A percentile compares a stretch with the other conserved stretches of the same genome.
These are phyloP conservation scores for Ganoderma sinense DNA, from an alignment of 1,284 basidiomycete species.

Conservation along the genomic window DNA sequence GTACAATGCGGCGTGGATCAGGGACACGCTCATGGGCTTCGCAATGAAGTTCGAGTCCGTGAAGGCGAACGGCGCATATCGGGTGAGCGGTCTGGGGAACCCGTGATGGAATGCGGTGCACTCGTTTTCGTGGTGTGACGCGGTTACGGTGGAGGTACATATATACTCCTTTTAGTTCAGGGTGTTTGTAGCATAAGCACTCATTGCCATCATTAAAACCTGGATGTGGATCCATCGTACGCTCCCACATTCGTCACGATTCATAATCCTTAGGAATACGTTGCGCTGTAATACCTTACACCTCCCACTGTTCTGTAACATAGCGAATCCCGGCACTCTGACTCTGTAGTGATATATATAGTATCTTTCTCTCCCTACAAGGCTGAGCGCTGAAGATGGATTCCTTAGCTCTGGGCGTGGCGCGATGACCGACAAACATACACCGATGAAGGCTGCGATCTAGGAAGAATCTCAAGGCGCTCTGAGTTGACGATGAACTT, in stretches of 20 bases:
- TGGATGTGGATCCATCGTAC: too few relatives aligned
- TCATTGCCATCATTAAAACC: not conserved
- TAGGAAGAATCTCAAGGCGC: too few relatives aligned
- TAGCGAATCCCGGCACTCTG: not conserved
- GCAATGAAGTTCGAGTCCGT: constrained; percentile 31
- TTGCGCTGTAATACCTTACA: not conserved
- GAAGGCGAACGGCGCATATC: constrained; percentile 32
- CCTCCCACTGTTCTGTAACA: not conserved
- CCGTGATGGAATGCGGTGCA: constrained; percentile 3
- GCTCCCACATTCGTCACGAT: too few relatives aligned
- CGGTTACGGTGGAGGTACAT: not conserved
- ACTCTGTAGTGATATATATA: too few relatives aligned
- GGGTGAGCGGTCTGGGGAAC: constrained; percentile 37
- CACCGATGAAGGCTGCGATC: too few relatives aligned
- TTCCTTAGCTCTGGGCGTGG: too few relatives aligned
- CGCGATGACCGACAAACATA: too few relatives aligned
- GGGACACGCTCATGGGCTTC: constrained; percentile 33
- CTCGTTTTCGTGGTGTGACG: not conserved
- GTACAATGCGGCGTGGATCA: constrained; percentile 30
- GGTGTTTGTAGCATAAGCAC: not conserved
- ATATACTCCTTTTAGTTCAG: not conserved
- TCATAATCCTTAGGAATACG: not conserved
- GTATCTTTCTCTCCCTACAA: too few relatives aligned
- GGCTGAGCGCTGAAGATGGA: too few relatives aligned
- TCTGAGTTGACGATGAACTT: too few relatives aligned